phyloP scores from a whole-genome alignment of 441 rosid species.

The Croton laevigatus region DNA sequence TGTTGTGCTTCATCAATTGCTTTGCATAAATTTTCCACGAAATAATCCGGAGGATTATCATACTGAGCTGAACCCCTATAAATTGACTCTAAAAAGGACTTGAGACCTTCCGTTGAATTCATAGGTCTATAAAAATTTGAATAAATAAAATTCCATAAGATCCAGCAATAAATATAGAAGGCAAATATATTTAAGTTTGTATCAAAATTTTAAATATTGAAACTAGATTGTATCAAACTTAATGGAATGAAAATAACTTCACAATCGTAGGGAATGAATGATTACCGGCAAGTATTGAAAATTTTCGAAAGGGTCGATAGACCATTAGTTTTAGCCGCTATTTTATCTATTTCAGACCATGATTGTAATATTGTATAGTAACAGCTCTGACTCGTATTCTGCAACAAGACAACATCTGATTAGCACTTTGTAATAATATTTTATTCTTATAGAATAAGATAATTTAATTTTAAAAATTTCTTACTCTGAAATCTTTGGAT shows the following conservation, averaged over 20 bases:
- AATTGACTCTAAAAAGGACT: not conserved
- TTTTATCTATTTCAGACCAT: slow-evolving; percentile 25
- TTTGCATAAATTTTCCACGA: slow-evolving; percentile 19
- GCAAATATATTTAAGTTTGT: too few species aligned
- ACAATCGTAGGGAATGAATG: not conserved
- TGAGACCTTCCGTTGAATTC: slow-evolving; percentile 20
- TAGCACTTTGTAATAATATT: not conserved
- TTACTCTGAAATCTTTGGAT: slow-evolving; percentile 49
- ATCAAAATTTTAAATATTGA: too few species aligned
- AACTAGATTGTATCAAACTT: too few species aligned
- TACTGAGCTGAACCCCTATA: slow-evolving; percentile 21
- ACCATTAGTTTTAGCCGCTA: slow-evolving; percentile 16
- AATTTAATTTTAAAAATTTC: not conserved
- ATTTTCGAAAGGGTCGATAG: slow-evolving; percentile 4
- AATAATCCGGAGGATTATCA: slow-evolving; percentile 18
- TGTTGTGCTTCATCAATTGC: slow-evolving; percentile 24
- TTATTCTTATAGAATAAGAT: not conserved
- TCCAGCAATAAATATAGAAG: too few species aligned
- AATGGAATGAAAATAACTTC: not conserved
- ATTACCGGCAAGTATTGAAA: slow-evolving; percentile 15
- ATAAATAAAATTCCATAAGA: too few species aligned
- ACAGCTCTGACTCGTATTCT: slow-evolving; percentile 28
- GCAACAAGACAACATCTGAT: not conserved
- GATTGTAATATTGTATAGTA: slow-evolving; percentile 23
- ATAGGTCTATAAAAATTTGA: slow-evolving; percentile 10